These are phyloP conservation scores for Piloderma croceum DNA, from an alignment of 768 basidiomycete species.

Conservation along the genomic window DNA sequence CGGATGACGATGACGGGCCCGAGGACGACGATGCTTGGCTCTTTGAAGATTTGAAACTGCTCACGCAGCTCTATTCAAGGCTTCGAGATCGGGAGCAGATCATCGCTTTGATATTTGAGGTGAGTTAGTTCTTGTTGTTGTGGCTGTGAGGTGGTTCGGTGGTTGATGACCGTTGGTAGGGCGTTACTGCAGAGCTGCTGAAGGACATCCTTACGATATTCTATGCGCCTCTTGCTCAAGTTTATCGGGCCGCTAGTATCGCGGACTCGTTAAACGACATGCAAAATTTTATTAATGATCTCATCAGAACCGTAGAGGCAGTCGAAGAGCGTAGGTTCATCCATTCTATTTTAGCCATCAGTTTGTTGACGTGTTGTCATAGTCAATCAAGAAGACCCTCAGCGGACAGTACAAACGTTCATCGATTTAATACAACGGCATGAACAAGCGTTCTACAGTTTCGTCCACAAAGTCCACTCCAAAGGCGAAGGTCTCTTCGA, in stretches of 20 bases:
- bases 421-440: conserved; percentile 91
- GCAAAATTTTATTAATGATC: conserved; percentile 91
- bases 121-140: conserved; percentile 25
- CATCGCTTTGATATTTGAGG: conserved; percentile 93
- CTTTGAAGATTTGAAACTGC: conserved; percentile 82
- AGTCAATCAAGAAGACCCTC: conserved; percentile 84
- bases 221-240: conserved; percentile 92
- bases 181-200: conserved; percentile 87
- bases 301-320: conserved; percentile 89
- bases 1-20: conserved; percentile 91
- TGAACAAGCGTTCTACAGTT: conserved; percentile 92
- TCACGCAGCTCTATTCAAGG: conserved; percentile 72
- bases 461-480: conserved; percentile 97
- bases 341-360: not conserved
- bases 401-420: conserved; percentile 83
- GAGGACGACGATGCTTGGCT: conserved; percentile 95
- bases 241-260: conserved; percentile 96
- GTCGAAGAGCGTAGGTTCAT: conserved; percentile 73
- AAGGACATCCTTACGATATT: conserved; percentile 99
- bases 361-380: not conserved
- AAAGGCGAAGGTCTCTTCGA: conserved; percentile 95
- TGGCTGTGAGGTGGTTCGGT: not conserved
- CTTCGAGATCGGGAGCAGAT: conserved; percentile 87
- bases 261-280: conserved; percentile 88
- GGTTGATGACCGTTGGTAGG: conserved; percentile 60